phyloP scores from a whole-genome alignment of 2,329 filamentous ascomycete genomes.

The Pyricularia grisea region DNA sequence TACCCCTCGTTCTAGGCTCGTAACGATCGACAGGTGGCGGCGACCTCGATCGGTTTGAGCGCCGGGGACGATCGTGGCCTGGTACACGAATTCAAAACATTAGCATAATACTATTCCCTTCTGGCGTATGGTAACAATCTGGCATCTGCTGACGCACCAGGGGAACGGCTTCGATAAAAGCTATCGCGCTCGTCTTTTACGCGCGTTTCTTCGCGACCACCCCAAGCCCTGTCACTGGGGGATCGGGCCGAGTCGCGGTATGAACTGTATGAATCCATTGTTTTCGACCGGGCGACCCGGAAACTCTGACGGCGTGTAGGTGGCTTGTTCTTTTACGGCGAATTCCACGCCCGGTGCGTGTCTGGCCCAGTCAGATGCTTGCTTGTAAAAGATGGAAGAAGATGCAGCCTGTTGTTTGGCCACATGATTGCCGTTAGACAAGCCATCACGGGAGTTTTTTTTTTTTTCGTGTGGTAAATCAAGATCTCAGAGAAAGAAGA shows the following conservation, averaged over 20 bases:
- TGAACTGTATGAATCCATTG: constrained; percentile 46
- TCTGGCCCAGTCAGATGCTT: constrained; percentile 15
- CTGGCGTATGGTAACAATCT: neutral
- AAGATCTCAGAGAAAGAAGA: constrained; percentile 38
- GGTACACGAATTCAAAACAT: neutral
- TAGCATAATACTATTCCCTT: neutral
- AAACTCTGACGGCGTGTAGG: neutral
- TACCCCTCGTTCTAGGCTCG: constrained; percentile 54
- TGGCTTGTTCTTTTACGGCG: neutral
- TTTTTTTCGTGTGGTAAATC: constrained; percentile 10
- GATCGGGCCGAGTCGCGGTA: constrained; percentile 46
- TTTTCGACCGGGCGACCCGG: constrained; percentile 5
- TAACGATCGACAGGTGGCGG: constrained; percentile 66
- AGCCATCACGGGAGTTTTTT: constrained; percentile 29
- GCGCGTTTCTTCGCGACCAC: constrained; percentile 40
- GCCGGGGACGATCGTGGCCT: constrained; percentile 49
- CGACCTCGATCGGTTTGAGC: constrained; percentile 58
- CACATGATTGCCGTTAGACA: constrained; percentile 47
- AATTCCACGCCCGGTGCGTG: constrained; percentile 11
- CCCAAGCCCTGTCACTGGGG: constrained; percentile 43
- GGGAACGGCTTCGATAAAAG: constrained; percentile 59
- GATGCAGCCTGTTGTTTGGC: constrained; percentile 36
- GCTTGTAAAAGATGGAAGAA: constrained; percentile 16
- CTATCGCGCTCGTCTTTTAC: constrained; percentile 38
- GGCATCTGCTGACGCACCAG: constrained; percentile 45